Evolutionary conservation across 257 asterid species (phyloP).

Genomic region (Jacaranda copaia): DNA sequence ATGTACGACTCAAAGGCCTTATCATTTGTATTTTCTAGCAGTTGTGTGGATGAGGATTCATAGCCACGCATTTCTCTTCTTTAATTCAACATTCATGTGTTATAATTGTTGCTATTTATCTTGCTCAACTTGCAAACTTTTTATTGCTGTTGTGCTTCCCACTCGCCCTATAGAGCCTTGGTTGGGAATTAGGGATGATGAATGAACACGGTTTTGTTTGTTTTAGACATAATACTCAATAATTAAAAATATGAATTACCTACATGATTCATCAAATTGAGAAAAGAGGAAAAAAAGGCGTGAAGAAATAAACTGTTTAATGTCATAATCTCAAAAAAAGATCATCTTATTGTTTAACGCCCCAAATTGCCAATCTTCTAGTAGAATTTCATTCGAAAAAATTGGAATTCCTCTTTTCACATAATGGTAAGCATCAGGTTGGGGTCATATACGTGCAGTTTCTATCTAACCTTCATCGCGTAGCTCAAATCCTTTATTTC

Average conservation of each 20-base stretch:
- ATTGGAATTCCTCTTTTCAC: too few species aligned
- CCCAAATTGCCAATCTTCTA: too few species aligned
- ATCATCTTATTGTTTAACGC: too few species aligned
- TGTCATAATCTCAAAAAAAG: too few species aligned
- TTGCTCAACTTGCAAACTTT: not conserved
- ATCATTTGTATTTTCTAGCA: not conserved
- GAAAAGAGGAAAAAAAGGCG: too few species aligned
- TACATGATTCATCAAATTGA: too few species aligned
- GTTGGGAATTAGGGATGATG: not conserved
- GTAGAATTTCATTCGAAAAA: too few species aligned
- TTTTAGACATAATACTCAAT: too few species aligned
- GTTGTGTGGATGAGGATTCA: conserved; percentile 11
- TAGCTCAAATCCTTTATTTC: too few species aligned
- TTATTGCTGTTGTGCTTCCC: not conserved
- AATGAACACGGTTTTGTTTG: not conserved
- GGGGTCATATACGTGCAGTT: not conserved
- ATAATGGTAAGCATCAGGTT: too few species aligned
- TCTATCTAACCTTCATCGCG: not conserved
- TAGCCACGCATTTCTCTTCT: conserved; percentile 11
- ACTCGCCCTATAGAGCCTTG: not conserved
- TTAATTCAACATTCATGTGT: not conserved
- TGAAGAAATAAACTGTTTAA: too few species aligned
- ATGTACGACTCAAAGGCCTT: not conserved
- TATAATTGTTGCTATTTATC: not conserved
- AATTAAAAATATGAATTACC: too few species aligned